These are phyloP conservation scores for Micromonas commoda DNA, from an alignment of 139 green algal genomes.

Conservation along the genomic window DNA sequence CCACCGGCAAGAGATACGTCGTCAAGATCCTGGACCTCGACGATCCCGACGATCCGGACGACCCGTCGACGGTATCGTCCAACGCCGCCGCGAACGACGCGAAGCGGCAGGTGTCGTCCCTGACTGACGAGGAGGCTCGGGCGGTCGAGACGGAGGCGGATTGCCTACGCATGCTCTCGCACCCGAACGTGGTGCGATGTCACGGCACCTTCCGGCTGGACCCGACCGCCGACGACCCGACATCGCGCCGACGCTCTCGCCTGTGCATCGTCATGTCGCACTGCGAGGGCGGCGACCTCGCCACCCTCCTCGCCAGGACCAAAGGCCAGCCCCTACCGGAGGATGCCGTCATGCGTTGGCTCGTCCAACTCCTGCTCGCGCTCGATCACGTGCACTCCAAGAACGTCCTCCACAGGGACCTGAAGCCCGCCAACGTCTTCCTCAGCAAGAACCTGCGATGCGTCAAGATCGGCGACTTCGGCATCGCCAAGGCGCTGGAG, in stretches of 20 bases:
- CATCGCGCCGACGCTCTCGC: neutral
- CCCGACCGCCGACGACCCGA: neutral
- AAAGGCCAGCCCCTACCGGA: conserved; percentile 17
- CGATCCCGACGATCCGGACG: neutral
- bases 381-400: conserved; percentile 29
- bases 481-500: conserved; percentile 29
- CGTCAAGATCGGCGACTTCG: conserved; percentile 36
- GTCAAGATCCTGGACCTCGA: neutral
- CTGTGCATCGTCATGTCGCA: conserved; percentile 27
- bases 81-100: neutral
- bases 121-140: neutral
- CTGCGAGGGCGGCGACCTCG: conserved; percentile 34
- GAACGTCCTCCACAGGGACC: conserved; percentile 31
- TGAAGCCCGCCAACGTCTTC: conserved; percentile 30
- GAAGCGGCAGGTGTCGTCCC: too few species aligned
- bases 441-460: conserved; percentile 3
- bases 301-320: neutral
- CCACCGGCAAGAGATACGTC: neutral
- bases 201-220: neutral
- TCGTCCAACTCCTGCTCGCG: conserved; percentile 37
- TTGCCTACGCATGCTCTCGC: neutral
- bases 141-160: neutral
- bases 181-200: conserved; percentile 1
- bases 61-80: too few species aligned
- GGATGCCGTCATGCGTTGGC: conserved; percentile 25